A percentile compares a stretch with the other conserved stretches of the same genome.
phyloP scores from a whole-genome alignment of 176 grass and related monocot species.

The Eragrostis curvula region DNA sequence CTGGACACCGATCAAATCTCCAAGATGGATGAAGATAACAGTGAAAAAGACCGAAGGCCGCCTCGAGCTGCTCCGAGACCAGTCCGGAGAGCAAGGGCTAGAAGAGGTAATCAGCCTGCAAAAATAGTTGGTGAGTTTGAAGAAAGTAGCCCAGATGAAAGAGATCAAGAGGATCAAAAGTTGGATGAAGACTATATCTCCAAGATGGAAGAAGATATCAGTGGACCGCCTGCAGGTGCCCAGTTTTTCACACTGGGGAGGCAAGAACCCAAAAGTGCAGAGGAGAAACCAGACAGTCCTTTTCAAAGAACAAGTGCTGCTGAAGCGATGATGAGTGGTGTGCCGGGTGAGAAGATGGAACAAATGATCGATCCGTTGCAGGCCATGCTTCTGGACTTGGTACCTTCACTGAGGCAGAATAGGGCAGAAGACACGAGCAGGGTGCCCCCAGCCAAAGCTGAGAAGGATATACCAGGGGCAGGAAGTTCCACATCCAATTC shows the following conservation, averaged over 20 bases:
- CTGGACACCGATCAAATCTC: slow-evolving; percentile 34
- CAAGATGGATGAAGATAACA: slow-evolving; percentile 39
- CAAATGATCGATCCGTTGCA: slow-evolving; percentile 86
- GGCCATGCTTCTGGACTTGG: slow-evolving; percentile 88
- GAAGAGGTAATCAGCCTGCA: slow-evolving; percentile 50
- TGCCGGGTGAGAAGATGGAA: slow-evolving; percentile 60
- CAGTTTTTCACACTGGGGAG: slow-evolving; percentile 48
- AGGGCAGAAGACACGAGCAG: slow-evolving; percentile 6
- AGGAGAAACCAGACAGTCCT: slow-evolving; percentile 19
- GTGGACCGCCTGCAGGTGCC: slow-evolving; percentile 33
- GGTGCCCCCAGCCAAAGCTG: not conserved
- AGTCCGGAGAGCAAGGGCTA: slow-evolving; percentile 44
- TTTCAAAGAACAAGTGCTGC: slow-evolving; percentile 33
- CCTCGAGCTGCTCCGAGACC: slow-evolving; percentile 46
- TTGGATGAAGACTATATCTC: slow-evolving; percentile 13
- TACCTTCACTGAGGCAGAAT: slow-evolving; percentile 67
- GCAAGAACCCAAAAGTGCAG: slow-evolving; percentile 31
- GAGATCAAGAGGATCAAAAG: slow-evolving; percentile 39
- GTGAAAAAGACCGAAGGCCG: slow-evolving; percentile 28
- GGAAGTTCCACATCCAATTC: slow-evolving; percentile 24
- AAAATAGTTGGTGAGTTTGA: slow-evolving; percentile 62
- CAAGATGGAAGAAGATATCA: slow-evolving; percentile 39
- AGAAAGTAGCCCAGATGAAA: slow-evolving; percentile 46
- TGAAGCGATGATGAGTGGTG: slow-evolving; percentile 33
- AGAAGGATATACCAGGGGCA: slow-evolving; percentile 2